These are phyloP conservation scores for Speleostelium caveatum DNA, from an alignment of 78 protist species.

Conservation along the genomic window DNA sequence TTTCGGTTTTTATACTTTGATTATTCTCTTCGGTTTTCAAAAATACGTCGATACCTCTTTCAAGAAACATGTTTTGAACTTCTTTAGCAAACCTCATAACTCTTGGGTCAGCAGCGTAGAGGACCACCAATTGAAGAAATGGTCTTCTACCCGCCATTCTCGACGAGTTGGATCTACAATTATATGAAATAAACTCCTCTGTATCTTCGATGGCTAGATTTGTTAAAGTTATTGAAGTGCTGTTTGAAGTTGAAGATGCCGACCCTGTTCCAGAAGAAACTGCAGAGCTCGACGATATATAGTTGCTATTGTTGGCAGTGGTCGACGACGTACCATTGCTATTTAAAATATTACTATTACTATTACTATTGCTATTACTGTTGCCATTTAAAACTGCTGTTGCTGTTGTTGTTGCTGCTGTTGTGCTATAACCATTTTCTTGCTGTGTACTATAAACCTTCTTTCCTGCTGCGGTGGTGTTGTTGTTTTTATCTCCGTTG, in stretches of 20 bases:
- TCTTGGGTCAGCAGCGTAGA: constrained; percentile 71
- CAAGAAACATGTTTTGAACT: constrained; percentile 54
- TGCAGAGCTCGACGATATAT: neutral
- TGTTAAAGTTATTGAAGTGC: too few species aligned
- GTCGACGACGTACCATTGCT: neutral
- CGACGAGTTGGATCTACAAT: constrained; percentile 35
- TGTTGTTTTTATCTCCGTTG: neutral
- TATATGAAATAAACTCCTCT: constrained; percentile 46
- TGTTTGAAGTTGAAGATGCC: too few species aligned
- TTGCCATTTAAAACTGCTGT: constrained; percentile 4
- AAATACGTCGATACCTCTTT: constrained; percentile 72
- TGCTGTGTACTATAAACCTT: neutral
- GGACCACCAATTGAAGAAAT: constrained; percentile 77
- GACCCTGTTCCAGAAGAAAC: neutral
- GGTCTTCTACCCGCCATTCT: constrained; percentile 80
- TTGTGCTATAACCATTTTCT: neutral
- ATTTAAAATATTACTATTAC: neutral
- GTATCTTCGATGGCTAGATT: constrained; percentile 39
- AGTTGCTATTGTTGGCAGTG: neutral
- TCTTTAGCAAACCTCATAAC: constrained; percentile 69
- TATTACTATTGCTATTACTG: constrained; percentile 5
- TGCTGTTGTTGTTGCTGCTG: constrained; percentile 4
- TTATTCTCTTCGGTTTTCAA: constrained; percentile 59
- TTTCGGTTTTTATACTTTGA: constrained; percentile 77
- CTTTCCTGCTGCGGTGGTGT: neutral